Evolutionary conservation across 768 basidiomycete genomes (phyloP).

Genomic region (Boletus fagicola): DNA sequence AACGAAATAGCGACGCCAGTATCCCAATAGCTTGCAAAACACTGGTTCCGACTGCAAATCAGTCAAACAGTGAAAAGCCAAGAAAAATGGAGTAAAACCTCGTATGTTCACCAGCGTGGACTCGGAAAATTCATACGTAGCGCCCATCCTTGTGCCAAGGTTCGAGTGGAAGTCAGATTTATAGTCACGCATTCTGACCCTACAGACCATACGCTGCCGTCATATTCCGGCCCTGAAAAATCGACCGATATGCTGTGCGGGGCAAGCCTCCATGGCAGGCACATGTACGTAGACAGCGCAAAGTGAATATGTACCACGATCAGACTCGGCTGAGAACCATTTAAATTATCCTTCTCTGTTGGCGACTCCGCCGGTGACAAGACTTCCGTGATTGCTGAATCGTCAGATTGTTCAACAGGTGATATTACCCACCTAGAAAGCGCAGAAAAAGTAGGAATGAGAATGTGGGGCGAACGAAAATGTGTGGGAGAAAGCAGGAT

Average conservation of each 20-base stretch:
- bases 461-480: background rate
- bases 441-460: background rate
- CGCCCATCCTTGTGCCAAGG: constrained; percentile 2
- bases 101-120: constrained; percentile 8
- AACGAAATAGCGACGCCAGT: constrained; percentile 16
- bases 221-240: constrained; percentile 1
- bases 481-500: background rate
- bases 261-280: background rate
- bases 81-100: constrained; percentile 3
- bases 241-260: background rate
- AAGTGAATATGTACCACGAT: background rate
- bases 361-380: background rate
- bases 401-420: background rate
- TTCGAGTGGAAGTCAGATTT: background rate
- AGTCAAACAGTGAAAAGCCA: background rate
- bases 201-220: background rate
- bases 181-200: constrained; percentile 1
- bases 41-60: constrained; percentile 3
- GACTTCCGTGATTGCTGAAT: background rate
- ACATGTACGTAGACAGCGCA: background rate
- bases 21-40: constrained; percentile 14
- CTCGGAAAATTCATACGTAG: constrained; percentile 11
- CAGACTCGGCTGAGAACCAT: background rate
- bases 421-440: background rate
- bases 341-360: background rate